Evolutionary conservation across 1,139 yeast species (phyloP).

Genomic region (Torulaspora pretoriensis): DNA sequence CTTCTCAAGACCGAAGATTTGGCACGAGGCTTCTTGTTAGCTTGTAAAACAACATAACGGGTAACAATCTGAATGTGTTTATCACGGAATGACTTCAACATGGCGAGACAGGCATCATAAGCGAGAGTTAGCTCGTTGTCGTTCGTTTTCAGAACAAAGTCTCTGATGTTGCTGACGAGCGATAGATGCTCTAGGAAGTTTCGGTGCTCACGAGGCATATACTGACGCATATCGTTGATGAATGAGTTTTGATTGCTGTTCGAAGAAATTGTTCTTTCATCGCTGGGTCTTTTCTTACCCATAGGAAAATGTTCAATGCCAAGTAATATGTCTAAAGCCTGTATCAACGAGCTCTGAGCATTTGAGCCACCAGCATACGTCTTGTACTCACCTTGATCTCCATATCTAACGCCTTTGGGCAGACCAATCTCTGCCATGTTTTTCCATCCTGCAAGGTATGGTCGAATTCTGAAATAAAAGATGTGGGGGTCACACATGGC

Average conservation of each 20-base stretch:
- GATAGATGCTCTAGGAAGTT: constrained; percentile 62
- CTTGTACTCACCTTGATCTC: constrained; percentile 56
- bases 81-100: constrained; percentile 84
- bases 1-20: constrained; percentile 56
- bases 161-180: constrained; percentile 55
- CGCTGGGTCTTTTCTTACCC: constrained; percentile 46
- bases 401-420: constrained; percentile 73
- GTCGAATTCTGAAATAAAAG: constrained; percentile 80
- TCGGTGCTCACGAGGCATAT: constrained; percentile 86
- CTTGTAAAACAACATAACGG: constrained; percentile 76
- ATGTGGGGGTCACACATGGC: constrained; percentile 95
- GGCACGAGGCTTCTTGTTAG: constrained; percentile 49
- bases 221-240: constrained; percentile 75
- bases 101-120: constrained; percentile 86
- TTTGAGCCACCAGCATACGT: constrained; percentile 86
- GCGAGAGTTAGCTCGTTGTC: constrained; percentile 61
- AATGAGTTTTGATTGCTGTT: constrained; percentile 49
- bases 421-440: constrained; percentile 87
- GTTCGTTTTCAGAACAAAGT: constrained; percentile 50
- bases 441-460: constrained; percentile 91
- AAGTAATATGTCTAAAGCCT: constrained; percentile 73
- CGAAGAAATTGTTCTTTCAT: constrained; percentile 27
- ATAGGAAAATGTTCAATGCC: constrained; percentile 76
- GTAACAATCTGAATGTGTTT: constrained; percentile 91
- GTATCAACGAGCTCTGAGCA: constrained; percentile 88